These are phyloP conservation scores for Ananas comosus DNA, from an alignment of 176 grass and related monocot species.

Conservation along the genomic window DNA sequence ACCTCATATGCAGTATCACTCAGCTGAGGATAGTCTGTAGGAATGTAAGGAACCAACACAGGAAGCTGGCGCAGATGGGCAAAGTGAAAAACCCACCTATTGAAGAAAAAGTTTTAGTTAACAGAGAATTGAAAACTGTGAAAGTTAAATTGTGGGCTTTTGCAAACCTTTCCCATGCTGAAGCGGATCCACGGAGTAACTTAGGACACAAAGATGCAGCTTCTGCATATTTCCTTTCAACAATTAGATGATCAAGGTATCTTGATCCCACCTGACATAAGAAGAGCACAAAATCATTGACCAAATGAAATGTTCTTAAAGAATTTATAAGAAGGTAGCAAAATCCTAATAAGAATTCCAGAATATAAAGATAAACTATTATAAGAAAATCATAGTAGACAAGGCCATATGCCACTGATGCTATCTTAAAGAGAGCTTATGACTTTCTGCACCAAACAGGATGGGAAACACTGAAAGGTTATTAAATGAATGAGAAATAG, in stretches of 20 bases:
- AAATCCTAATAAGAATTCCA: neutral
- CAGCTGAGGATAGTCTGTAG: conserved; percentile 80
- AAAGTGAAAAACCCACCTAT: conserved; percentile 97
- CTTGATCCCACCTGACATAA: conserved; percentile 67
- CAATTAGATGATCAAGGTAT: conserved; percentile 95
- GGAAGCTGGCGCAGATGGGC: conserved; percentile 92
- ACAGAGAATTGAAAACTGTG: conserved; percentile 4
- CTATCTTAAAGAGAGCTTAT: too few relatives aligned
- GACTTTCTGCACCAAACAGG: too few relatives aligned
- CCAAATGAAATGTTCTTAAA: conserved; percentile 9
- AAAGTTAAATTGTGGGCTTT: neutral
- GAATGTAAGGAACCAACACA: conserved; percentile 92
- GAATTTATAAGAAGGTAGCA: neutral
- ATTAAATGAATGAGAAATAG: too few relatives aligned
- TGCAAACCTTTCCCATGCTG: conserved; percentile 93
- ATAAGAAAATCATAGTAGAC: too few relatives aligned
- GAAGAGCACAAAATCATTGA: conserved; percentile 16
- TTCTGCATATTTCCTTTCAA: conserved; percentile 94
- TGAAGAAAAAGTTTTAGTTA: conserved; percentile 26
- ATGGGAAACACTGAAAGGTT: too few relatives aligned
- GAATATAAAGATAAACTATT: too few relatives aligned
- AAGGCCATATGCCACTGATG: too few relatives aligned
- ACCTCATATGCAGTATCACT: conserved; percentile 98
- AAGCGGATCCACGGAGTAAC: conserved; percentile 73
- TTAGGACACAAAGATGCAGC: conserved; percentile 87